Evolutionary conservation across 441 rosid genomes (phyloP).

Genomic region (Codiaeum variegatum): DNA sequence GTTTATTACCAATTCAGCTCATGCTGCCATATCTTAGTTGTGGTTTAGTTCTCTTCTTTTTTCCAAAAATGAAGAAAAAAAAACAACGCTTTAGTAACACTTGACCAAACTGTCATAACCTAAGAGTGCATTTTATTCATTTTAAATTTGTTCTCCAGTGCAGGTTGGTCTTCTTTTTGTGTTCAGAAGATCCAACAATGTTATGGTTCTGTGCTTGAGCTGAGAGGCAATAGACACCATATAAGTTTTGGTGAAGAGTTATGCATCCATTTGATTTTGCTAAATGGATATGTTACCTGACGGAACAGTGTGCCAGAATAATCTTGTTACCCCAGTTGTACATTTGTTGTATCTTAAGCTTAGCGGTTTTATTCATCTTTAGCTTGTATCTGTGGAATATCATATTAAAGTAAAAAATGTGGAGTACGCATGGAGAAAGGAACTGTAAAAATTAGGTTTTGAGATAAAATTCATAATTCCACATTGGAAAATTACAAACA

Average conservation of each 20-base stretch:
- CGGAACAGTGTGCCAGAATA: neutral
- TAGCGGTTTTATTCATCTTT: neutral
- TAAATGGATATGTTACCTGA: no score
- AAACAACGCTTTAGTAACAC: no score
- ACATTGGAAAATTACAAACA: no score
- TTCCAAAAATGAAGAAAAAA: no score
- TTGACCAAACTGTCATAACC: neutral
- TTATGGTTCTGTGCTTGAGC: neutral
- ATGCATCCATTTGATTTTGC: neutral
- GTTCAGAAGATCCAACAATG: neutral
- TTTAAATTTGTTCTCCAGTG: neutral
- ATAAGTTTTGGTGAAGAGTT: neutral
- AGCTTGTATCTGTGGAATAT: slow-evolving; percentile 1
- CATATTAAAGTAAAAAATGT: neutral
- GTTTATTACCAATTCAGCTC: neutral
- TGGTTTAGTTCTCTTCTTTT: neutral
- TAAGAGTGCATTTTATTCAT: neutral
- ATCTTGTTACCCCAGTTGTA: neutral
- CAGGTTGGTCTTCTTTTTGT: neutral
- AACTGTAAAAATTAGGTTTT: neutral
- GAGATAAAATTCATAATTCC: no score
- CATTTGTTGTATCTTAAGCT: neutral
- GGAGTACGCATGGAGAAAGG: neutral
- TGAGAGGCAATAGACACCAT: neutral
- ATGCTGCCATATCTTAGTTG: neutral